Evolutionary conservation across 2,329 filamentous ascomycete species (phyloP), one percentile per base, ranked within the genome.

Genomic region (Emmonsiellopsis sp.): DNA sequence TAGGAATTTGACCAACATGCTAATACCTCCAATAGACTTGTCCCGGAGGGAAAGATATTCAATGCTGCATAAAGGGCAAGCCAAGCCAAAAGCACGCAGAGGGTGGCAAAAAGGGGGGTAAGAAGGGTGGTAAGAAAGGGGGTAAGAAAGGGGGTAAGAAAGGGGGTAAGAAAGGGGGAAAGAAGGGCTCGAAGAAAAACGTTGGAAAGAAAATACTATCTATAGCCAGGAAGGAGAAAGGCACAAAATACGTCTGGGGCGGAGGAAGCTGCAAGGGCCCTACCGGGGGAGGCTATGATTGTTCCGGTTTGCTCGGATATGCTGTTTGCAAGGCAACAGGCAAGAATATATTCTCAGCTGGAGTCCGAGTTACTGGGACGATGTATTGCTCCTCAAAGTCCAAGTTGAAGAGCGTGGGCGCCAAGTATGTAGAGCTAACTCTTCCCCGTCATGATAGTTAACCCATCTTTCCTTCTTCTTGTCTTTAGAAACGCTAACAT

Each of bases 141-240:
- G 31, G 36, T 39, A 46, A 33, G 21, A 47, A 14, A 11, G 36
- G 5, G 14, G 42, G 32, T 32, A 52, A 46, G 14, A 43, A 36
- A 11, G 36, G 36, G 5, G 47, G 47, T 14, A 13, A 40, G 3
- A 48, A 47, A 7, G n/a, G 31, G 6, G 45, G 36, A 11, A 40
- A 14, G 2, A 33, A 42, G 27, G 34, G 11, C 27, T 21, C 43
- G 36, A 50, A 42, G 39, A 42, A 42, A 31, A 31, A 17, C 32
- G 62, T 70, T 17, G 65, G 67, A 52, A 66, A 65, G 42, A 65
- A 65, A 50, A 63, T 76, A 50, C 59, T 76, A 53, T 71, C 72
- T 62, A 76, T 75, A 66, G 69, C 74, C 62, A 75, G 77, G 73
- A 64, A 71, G 55, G 71, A 73, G 49, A 61, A 76, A 36, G 75